phyloP scores from a whole-genome alignment of 1,284 basidiomycete species.

The Fomitopsis palustris region DNA sequence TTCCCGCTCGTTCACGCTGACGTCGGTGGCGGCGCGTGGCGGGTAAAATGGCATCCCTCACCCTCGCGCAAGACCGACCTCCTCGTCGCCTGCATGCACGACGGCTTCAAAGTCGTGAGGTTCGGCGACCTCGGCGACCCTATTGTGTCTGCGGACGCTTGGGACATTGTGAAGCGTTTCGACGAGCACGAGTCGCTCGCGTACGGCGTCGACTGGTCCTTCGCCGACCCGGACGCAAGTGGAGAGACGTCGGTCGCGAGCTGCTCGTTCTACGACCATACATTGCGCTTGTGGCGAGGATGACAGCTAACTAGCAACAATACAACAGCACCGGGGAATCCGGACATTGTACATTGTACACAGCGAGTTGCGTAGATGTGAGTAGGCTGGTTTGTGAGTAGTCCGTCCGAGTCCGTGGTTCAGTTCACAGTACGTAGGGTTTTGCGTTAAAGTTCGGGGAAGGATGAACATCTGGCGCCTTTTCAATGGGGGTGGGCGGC shows the following conservation, averaged over 20 bases:
- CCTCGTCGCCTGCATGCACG: slow-evolving; percentile 95
- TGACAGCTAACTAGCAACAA: slow-evolving; percentile 31
- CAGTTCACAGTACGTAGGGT: background rate
- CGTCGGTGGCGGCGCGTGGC: slow-evolving; percentile 93
- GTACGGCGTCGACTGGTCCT: slow-evolving; percentile 96
- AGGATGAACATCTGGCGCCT: background rate
- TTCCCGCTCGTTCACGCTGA: slow-evolving; percentile 58
- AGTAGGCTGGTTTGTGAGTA: too few relatives aligned
- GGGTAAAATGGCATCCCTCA: slow-evolving; percentile 92
- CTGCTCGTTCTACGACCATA: slow-evolving; percentile 96
- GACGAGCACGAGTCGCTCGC: slow-evolving; percentile 83
- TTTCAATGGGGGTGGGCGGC: slow-evolving; percentile 15
- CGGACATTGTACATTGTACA: background rate
- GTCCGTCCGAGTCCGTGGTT: background rate
- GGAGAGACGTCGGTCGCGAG: slow-evolving; percentile 68
- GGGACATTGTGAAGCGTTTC: slow-evolving; percentile 57
- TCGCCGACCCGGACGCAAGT: slow-evolving; percentile 24
- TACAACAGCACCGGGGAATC: background rate
- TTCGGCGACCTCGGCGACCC: slow-evolving; percentile 32
- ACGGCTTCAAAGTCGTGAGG: slow-evolving; percentile 84
- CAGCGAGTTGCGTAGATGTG: background rate
- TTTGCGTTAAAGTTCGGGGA: background rate
- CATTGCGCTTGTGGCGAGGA: slow-evolving; percentile 78
- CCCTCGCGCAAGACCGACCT: slow-evolving; percentile 59
- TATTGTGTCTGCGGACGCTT: slow-evolving; percentile 12